Evolutionary conservation across 768 basidiomycete genomes (phyloP), one percentile per base, ranked within the genome.

Genomic region (Boletus insuetus): DNA sequence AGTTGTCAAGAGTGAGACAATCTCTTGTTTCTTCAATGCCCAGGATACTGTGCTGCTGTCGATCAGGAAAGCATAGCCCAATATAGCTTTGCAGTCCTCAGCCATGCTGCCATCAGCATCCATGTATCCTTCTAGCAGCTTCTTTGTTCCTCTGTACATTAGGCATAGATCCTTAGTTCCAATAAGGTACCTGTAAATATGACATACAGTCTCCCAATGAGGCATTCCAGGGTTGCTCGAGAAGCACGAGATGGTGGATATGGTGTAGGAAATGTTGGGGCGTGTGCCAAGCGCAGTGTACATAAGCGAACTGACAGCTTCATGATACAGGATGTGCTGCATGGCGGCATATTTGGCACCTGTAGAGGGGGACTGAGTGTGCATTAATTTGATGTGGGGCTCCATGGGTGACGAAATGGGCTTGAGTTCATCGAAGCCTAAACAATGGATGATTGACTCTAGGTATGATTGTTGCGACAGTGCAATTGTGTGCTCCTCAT

Each of bases 381-480:
- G n/a, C n/a, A n/a, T n/a, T n/a, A n/a, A n/a, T n/a, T n/a, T n/a
- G n/a, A n/a, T n/a, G n/a, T 58, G 22, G n/a, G 64, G 54, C 31
- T 75, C 73, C 68, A 76, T 72, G 0, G 72, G 73, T 1, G 62
- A 71, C 0, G 58, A 54, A 38, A 72, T 55, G 0, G 69, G 61
- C 9, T 70, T 66, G 8, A 59, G 34, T 0, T 69, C 56, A 0
- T 58, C 49, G 26, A 74, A 64, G 11, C 62, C 59, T 53, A 73
- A 76, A 3, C 58, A 58, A 0, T 17, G 9, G 41, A 76, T 49
- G 46, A 75, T 64, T 1, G 49, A 40, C 6, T 71, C 58, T 39
- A 76, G 65, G 56, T 76, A 79, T 0, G 64, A 32, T 0, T 13
- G 2, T 31, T 58, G 56, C 1, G 32, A 52, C 0, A 60, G 39